Evolutionary conservation across 1,284 basidiomycete genomes (phyloP).

Genomic region (Athelia psychrophila): DNA sequence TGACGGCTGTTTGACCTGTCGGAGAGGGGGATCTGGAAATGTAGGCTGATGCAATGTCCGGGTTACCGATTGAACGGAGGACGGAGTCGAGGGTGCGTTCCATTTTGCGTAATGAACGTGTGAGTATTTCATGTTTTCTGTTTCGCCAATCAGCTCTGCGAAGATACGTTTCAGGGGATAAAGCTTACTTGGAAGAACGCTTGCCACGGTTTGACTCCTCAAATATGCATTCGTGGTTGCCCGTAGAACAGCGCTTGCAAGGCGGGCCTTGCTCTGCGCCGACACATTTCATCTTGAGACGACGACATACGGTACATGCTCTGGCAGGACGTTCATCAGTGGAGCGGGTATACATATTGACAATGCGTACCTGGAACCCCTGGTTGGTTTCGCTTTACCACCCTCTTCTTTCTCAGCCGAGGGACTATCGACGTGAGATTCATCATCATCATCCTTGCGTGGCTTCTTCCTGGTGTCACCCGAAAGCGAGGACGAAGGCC

Average conservation of each 20-base stretch:
- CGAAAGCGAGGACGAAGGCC: conserved; percentile 52
- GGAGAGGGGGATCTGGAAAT: conserved; percentile 82
- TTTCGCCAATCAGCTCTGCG: conserved; percentile 2
- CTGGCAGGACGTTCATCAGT: conserved; percentile 35
- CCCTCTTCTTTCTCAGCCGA: conserved; percentile 58
- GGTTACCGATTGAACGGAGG: conserved; percentile 79
- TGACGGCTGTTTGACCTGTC: conserved; percentile 45
- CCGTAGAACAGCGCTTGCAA: conserved; percentile 81
- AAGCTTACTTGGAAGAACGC: conserved; percentile 77
- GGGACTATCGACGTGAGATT: conserved; percentile 39
- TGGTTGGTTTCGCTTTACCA: conserved; percentile 77
- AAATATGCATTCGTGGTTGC: conserved; percentile 90
- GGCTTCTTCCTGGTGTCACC: conserved; percentile 55
- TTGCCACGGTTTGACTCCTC: conserved; percentile 95
- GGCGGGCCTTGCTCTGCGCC: conserved; percentile 91
- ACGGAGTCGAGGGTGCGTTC: conserved; percentile 90
- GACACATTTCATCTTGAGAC: conserved; percentile 98
- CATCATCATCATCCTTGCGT: conserved; percentile 53
- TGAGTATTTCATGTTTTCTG: conserved; percentile 86
- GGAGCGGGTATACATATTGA: conserved; percentile 3
- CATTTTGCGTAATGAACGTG: conserved; percentile 89
- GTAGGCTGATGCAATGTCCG: conserved; percentile 74
- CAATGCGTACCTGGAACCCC: conserved; percentile 69
- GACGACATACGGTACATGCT: conserved; percentile 92
- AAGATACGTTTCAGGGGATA: neutral